phyloP scores from a whole-genome alignment of 2,329 filamentous ascomycete species.

The Coniochaeta sp. region DNA sequence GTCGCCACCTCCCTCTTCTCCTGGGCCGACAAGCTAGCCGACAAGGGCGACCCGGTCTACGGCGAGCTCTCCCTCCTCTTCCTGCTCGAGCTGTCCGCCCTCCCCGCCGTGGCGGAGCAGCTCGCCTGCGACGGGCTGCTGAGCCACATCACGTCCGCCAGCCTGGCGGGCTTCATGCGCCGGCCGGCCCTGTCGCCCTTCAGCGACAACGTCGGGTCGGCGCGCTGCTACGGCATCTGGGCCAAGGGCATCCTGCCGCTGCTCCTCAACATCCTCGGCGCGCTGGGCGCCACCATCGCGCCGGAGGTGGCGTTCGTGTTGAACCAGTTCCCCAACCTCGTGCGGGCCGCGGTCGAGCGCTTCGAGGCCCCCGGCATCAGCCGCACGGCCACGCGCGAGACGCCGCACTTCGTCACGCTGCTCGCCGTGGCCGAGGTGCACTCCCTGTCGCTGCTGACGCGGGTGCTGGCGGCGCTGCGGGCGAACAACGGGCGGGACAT shows the following conservation, averaged over 20 bases:
- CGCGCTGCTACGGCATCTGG: conserved; percentile 85
- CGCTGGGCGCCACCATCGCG: conserved; percentile 74
- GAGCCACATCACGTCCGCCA: conserved; percentile 70
- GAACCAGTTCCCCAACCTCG: conserved; percentile 78
- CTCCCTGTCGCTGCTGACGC: conserved; percentile 67
- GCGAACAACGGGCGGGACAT: conserved; percentile 65
- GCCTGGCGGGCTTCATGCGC: conserved; percentile 70
- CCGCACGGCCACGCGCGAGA: conserved; percentile 39
- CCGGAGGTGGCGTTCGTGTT: conserved; percentile 81
- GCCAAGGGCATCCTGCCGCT: conserved; percentile 79
- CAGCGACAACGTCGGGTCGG: conserved; percentile 58
- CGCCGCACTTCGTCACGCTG: conserved; percentile 63
- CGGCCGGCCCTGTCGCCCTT: conserved; percentile 68
- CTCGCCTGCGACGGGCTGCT: conserved; percentile 83
- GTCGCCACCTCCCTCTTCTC: conserved; percentile 84
- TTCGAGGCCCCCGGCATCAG: conserved; percentile 57
- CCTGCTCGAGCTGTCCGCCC: conserved; percentile 76
- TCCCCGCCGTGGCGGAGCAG: conserved; percentile 78
- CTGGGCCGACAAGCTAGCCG: conserved; percentile 79
- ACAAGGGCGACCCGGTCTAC: conserved; percentile 79
- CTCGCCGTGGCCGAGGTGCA: conserved; percentile 70
- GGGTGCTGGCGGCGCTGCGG: conserved; percentile 62
- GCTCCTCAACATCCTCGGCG: conserved; percentile 78
- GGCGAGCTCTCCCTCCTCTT: conserved; percentile 88
- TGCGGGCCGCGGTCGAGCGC: conserved; percentile 63